Base-by-base conservation (phyloP, 1,284 basidiomycete genomes). In the Leccinum fallax region DNA sequence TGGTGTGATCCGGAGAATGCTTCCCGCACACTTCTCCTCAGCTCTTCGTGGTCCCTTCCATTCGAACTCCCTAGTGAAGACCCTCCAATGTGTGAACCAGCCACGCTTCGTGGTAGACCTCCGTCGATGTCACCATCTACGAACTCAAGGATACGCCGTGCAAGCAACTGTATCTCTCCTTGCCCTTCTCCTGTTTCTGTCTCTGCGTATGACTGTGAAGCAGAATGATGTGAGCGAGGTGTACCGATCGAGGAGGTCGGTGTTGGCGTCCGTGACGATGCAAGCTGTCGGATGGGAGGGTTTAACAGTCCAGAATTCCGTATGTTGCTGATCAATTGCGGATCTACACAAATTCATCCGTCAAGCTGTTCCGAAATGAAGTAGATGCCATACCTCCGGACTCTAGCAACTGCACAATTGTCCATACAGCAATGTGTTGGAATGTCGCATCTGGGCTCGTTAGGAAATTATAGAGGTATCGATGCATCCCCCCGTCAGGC, bases 361-460 rank as follows among this genome's bases (percentile, higher is more conserved):
- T 61, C n/a, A 36, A 34, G n/a, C 2, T 59, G 36, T 61, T 36
- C 60, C 36, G 15, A 56, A 34, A 55, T 15, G 8, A 53, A 28
- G 8, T 46, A 43, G n/a, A 38, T 10, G 4, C 9, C 82, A 63
- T 73, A 90, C 92, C 93, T 66, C 94, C 93, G 30, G 94, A 95
- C 76, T 99, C 97, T 30, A 99, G 84, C 30, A 99, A 80, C 74
- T 99, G 97, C 11, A 98, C 96, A 65, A 98, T 96, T 1, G 97
- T 98, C 95, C 95, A 98, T 49, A 99, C 96, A 32, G 97, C 97
- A 69, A 99, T 99, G 76, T 99, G 97, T 78, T 98, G 97, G 90
- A 99, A 99, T 0, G 97, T 99, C n/a, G 94, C 93, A 75, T 99
- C 97, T 16, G 93, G 82, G 71, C 92, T 95, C 60, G 90, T 94